A percentile compares a stretch with the other conserved stretches of the same genome.
Evolutionary conservation across 306 rosid genomes (phyloP).

Genomic region (Gillenia trifoliata): DNA sequence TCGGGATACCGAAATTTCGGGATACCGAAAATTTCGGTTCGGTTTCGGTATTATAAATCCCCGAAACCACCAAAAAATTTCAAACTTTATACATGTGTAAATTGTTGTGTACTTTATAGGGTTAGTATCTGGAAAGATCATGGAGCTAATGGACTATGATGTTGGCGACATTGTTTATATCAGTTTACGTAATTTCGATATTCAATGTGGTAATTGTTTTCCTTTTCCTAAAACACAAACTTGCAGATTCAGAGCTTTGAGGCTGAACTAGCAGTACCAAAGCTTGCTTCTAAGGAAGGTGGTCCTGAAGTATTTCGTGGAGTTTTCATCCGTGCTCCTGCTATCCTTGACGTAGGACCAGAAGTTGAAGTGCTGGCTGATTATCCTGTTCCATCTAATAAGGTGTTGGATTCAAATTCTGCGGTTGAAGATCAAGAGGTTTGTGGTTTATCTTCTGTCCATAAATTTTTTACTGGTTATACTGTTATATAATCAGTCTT

Average conservation of each 20-base stretch:
- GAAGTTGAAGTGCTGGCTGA: constrained; percentile 81
- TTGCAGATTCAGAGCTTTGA: constrained; percentile 85
- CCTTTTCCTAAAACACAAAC: background rate
- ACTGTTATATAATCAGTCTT: background rate
- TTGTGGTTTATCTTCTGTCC: constrained; percentile 13
- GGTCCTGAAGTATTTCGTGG: constrained; percentile 88
- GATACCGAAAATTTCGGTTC: no score
- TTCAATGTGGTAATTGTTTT: background rate
- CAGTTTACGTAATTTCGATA: background rate
- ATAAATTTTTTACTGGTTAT: background rate
- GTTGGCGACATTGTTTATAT: no score
- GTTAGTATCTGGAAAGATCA: background rate
- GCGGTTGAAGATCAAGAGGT: constrained; percentile 52
- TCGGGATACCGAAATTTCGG: no score
- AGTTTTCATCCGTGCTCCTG: constrained; percentile 94
- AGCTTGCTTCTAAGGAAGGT: constrained; percentile 73
- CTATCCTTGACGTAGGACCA: constrained; percentile 87
- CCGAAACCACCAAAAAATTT: no score
- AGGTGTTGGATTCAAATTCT: constrained; percentile 29
- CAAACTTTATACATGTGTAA: background rate
- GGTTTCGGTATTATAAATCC: no score
- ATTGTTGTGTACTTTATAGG: background rate
- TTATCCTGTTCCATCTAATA: constrained; percentile 42
- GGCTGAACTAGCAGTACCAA: constrained; percentile 67
- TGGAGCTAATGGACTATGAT: background rate